A percentile compares a stretch with the other conserved stretches of the same genome.
phyloP scores from a whole-genome alignment of 1,284 basidiomycete species.

The Mycosarcoma maydis region DNA sequence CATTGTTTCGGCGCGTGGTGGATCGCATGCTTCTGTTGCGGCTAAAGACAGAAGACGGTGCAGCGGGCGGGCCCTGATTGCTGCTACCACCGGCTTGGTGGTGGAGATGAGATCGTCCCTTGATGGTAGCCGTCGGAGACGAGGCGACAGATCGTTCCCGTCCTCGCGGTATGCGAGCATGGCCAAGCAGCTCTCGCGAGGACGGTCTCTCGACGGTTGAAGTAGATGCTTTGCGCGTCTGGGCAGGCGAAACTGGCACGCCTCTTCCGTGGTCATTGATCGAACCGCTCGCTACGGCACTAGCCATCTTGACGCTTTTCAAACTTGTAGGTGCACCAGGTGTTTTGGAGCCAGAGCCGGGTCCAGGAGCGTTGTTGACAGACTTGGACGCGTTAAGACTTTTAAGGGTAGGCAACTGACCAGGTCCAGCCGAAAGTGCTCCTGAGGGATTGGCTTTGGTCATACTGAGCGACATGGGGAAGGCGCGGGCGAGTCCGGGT shows the following conservation, averaged over 20 bases:
- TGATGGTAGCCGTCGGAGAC: slow-evolving; percentile 34
- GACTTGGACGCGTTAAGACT: slow-evolving; percentile 21
- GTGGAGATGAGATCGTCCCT: slow-evolving; percentile 18
- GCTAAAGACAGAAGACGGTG: slow-evolving; percentile 43
- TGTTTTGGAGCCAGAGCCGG: slow-evolving; percentile 24
- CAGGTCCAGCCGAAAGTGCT: slow-evolving; percentile 26
- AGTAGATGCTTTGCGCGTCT: slow-evolving; percentile 8
- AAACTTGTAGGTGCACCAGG: slow-evolving; percentile 7
- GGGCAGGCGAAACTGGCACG: slow-evolving; percentile 11
- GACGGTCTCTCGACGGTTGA: slow-evolving; percentile 29
- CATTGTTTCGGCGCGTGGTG: slow-evolving; percentile 13
- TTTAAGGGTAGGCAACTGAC: slow-evolving; percentile 33
- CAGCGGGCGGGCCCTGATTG: slow-evolving; percentile 36
- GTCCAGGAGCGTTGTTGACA: background rate
- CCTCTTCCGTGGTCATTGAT: slow-evolving; percentile 56
- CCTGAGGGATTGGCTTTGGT: slow-evolving; percentile 32
- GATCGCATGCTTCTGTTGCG: slow-evolving; percentile 39
- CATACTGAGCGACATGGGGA: slow-evolving; percentile 48
- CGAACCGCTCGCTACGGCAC: slow-evolving; percentile 43
- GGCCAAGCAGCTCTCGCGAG: slow-evolving; percentile 41
- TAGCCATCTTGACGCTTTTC: slow-evolving; percentile 20
- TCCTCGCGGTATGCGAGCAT: slow-evolving; percentile 20
- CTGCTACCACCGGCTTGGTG: slow-evolving; percentile 4
- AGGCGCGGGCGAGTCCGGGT: slow-evolving; percentile 27
- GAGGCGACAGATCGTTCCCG: slow-evolving; percentile 22